Evolutionary conservation across 345 rosid genomes (phyloP), one percentile per base, ranked within the genome.

Genomic region (Erucastrum elatum): DNA sequence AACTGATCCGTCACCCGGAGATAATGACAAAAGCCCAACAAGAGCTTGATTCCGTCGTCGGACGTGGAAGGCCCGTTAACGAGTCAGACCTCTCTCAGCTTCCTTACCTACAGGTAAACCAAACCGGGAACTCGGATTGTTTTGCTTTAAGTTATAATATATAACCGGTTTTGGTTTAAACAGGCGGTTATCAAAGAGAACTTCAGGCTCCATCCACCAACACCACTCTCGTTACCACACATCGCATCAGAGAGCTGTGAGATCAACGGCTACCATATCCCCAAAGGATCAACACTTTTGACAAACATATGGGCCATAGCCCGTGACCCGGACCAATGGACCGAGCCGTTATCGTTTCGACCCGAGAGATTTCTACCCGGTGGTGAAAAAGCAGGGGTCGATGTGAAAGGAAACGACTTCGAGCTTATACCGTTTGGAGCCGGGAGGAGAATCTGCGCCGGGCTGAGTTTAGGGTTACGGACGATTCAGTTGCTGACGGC

Each of bases 371-470:
- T 89, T 51, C 75, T 89, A 16, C 87, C 94, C 0, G 94, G 92
- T 0, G 95, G 94, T 1, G 94, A 90, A 27, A 89, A 86, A 83
- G 51, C 72, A 11, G 66, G 81, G 2, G 90, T 84, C 0, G 97
- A 92, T 55, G 89, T 92, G 2, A 87, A 75, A 70, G 97, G 97
- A 34, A 88, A 68, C 31, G 91, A 92, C 15, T 92, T 83, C 26
- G 92, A 90, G 86, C 84, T 92, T 0, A 92, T 90, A 71, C 97
- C 97, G 1, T 92, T 92, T 35, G 94, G 97, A 8, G 92, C 97
- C 0, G 97, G 97, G 5, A 87, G 94, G 13, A 90, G 97, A 80
- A 89, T 92, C 2, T 92, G 97, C 27, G 96, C 93, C 0, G 97
- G 96, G 3, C 17, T 92, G 84, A 90, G 86, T 77, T 29, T 90